These are phyloP conservation scores for Eucalyptus marginata DNA, from an alignment of 345 rosid species.

Conservation along the genomic window DNA sequence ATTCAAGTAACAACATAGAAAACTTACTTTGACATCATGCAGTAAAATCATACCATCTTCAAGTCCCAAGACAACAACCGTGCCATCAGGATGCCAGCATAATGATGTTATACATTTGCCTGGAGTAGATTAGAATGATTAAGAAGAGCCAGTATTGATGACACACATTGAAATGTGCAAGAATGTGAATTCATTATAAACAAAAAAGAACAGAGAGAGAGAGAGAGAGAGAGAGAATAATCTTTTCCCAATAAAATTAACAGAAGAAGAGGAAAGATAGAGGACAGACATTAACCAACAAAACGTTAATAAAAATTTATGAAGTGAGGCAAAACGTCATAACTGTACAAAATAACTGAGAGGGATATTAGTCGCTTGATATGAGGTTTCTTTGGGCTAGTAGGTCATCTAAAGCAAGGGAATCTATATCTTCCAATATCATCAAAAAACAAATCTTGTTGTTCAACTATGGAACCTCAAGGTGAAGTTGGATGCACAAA, in stretches of 20 bases:
- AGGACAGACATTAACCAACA: neutral
- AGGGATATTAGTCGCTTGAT: too few relatives aligned
- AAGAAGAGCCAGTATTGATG: neutral
- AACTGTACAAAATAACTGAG: too few relatives aligned
- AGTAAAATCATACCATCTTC: too few relatives aligned
- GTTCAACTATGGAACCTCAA: neutral
- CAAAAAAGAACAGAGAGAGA: too few relatives aligned
- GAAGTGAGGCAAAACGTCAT: neutral
- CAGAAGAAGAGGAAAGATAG: neutral
- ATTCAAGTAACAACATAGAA: too few relatives aligned
- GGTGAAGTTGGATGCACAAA: accelerated
- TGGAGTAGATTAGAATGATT: neutral
- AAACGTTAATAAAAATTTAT: neutral
- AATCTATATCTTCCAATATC: neutral
- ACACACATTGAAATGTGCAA: neutral
- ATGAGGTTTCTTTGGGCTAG: neutral
- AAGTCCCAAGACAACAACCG: too few relatives aligned
- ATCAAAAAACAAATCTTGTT: neutral
- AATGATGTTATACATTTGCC: neutral
- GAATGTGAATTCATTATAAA: neutral
- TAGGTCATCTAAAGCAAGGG: neutral
- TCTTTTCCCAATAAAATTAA: neutral
- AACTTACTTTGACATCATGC: too few relatives aligned
- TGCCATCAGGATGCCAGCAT: neutral
- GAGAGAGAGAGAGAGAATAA: too few relatives aligned